Percentiles rank a stretch among this genome's conserved stretches.
Conservation (phyloP, 2,329 filamentous ascomycete species). For the Aspergillus sp. region DNA sequence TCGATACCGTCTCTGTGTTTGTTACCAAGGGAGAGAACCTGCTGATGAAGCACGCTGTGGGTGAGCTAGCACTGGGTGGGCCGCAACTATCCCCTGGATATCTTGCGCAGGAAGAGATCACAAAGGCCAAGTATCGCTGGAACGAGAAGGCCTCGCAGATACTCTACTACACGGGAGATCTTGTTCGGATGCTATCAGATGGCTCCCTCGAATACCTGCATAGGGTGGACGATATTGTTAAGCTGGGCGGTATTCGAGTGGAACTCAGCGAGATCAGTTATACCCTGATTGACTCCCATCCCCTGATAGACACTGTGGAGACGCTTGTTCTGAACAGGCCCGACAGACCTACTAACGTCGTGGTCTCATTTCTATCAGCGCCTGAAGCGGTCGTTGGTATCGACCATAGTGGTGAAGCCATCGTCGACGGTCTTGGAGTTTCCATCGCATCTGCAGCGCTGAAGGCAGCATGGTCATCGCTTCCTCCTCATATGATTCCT, state of each 20-base stretch:
- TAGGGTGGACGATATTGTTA: slow-evolving; percentile 29
- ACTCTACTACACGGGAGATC: slow-evolving; percentile 37
- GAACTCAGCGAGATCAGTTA: slow-evolving; percentile 36
- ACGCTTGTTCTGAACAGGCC: slow-evolving; percentile 32
- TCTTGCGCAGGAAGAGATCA: slow-evolving; percentile 30
- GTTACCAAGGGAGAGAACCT: slow-evolving; percentile 26
- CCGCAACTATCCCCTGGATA: slow-evolving; percentile 33
- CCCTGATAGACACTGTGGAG: slow-evolving; percentile 33
- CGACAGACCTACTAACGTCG: slow-evolving; percentile 29
- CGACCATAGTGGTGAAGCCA: background rate
- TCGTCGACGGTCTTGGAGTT: no score
- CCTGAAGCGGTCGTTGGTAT: slow-evolving; percentile 12
- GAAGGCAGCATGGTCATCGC: slow-evolving; percentile 22
- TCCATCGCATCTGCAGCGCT: slow-evolving; percentile 14
- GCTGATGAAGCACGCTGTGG: slow-evolving; percentile 28
- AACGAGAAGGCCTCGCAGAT: slow-evolving; percentile 23
- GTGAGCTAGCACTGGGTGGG: slow-evolving; percentile 31
- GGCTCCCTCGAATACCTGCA: slow-evolving; percentile 27
- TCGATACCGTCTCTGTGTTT: slow-evolving; percentile 31
- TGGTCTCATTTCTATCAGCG: slow-evolving; percentile 37
- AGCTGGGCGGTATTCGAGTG: slow-evolving; percentile 28
- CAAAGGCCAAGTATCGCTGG: slow-evolving; percentile 32
- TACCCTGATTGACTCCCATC: slow-evolving; percentile 30
- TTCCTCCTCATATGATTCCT: slow-evolving; percentile 37
- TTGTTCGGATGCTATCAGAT: slow-evolving; percentile 28